phyloP scores from a whole-genome alignment of 1,284 basidiomycete genomes.

The Ganoderma leucocontextum region DNA sequence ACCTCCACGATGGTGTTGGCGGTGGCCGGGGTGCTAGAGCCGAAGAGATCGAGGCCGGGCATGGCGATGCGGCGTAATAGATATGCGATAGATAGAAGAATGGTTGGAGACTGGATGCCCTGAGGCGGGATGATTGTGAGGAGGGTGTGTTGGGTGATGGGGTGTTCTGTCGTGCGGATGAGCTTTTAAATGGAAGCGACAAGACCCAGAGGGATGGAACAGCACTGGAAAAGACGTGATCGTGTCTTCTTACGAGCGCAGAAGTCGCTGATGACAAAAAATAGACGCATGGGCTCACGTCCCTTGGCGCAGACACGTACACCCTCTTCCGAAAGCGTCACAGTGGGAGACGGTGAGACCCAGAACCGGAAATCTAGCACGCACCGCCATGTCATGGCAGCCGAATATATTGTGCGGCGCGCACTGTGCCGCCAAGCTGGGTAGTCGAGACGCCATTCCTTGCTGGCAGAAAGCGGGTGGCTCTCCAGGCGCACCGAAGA shows the following conservation, averaged over 20 bases:
- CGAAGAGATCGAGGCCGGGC: constrained; percentile 55
- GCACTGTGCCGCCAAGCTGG: neutral
- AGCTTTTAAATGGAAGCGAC: constrained; percentile 10
- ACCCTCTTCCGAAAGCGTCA: neutral
- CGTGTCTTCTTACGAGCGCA: neutral
- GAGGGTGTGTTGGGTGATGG: constrained; percentile 11
- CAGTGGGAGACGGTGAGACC: neutral
- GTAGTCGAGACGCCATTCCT: neutral
- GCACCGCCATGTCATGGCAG: neutral
- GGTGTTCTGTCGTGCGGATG: neutral
- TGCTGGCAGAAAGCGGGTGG: neutral
- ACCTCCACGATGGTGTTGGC: constrained; percentile 33
- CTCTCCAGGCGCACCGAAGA: neutral
- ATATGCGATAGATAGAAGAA: constrained; percentile 28
- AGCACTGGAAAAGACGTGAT: neutral
- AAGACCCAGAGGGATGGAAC: neutral
- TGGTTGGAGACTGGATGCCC: constrained; percentile 3
- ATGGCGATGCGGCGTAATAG: constrained; percentile 36
- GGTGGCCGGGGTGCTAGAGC: constrained; percentile 36
- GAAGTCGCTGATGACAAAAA: neutral
- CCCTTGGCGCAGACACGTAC: neutral
- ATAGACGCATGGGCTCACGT: neutral
- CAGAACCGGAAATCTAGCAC: neutral
- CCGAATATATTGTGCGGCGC: neutral
- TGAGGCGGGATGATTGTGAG: constrained; percentile 12